Evolutionary conservation across 2,329 filamentous ascomycete species (phyloP).

Genomic region (Nemania sp.): DNA sequence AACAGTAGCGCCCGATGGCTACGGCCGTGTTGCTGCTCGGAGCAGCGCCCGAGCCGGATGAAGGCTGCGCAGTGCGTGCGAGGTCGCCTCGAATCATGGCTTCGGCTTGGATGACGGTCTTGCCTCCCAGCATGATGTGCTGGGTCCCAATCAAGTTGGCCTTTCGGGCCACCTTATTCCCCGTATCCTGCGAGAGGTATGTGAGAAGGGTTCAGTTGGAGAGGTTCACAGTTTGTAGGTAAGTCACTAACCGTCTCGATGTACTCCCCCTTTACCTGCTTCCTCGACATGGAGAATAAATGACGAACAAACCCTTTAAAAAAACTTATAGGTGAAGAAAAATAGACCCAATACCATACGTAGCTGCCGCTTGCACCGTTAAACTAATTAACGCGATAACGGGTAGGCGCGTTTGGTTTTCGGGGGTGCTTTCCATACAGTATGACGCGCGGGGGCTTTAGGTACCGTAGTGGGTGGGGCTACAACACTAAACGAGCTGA

Average conservation of each 20-base stretch:
- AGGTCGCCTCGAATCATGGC: constrained; percentile 94
- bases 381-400: too few species aligned
- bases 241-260: constrained; percentile 79
- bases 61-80: constrained; percentile 57
- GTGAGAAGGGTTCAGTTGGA: constrained; percentile 13
- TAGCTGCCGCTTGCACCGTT: too few species aligned
- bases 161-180: constrained; percentile 96
- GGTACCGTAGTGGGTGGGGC: too few species aligned
- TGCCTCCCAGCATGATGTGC: constrained; percentile 96
- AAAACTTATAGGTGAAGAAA: too few species aligned
- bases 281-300: constrained; percentile 68
- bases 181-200: constrained; percentile 71
- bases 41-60: constrained; percentile 44
- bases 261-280: constrained; percentile 84
- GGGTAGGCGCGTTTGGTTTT: too few species aligned
- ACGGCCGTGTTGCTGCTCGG: constrained; percentile 68
- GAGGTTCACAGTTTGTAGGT: neutral
- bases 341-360: too few species aligned
- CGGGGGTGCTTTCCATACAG: too few species aligned
- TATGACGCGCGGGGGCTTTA: too few species aligned
- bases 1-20: constrained; percentile 87
- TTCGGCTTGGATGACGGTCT: constrained; percentile 93
- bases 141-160: constrained; percentile 91
- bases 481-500: too few species aligned
- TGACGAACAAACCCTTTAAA: too few species aligned